Evolutionary conservation across 345 rosid species (phyloP).

Genomic region (Trapa bicornis): DNA sequence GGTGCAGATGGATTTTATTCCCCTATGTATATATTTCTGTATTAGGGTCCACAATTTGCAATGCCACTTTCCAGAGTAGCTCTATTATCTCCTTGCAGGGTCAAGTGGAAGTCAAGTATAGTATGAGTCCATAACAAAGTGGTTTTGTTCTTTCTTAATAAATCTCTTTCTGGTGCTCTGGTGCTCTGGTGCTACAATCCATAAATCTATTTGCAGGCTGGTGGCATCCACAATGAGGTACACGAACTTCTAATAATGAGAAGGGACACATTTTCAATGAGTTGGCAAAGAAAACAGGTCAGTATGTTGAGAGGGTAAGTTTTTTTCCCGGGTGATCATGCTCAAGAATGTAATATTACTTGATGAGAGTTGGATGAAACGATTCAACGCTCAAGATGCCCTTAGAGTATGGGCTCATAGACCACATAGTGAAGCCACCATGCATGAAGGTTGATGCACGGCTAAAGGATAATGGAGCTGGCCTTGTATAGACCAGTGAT

Average conservation of each 20-base stretch:
- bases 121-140: not conserved
- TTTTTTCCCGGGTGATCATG: not conserved
- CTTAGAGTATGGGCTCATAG: conserved; percentile 69
- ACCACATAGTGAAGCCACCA: conserved; percentile 56
- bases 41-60: conserved; percentile 55
- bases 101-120: conserved; percentile 79
- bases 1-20: not conserved
- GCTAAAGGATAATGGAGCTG: conserved; percentile 25
- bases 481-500: conserved; percentile 34
- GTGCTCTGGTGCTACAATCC: too few species aligned
- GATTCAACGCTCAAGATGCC: conserved; percentile 60
- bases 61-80: conserved; percentile 67
- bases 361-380: conserved; percentile 33
- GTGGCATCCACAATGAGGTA: conserved; percentile 64
- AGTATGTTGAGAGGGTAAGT: conserved; percentile 64
- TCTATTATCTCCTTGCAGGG: conserved; percentile 54
- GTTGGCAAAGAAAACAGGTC: conserved; percentile 70
- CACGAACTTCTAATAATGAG: conserved; percentile 66
- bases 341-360: not conserved
- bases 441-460: conserved; percentile 39
- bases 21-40: conserved; percentile 4
- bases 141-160: not conserved
- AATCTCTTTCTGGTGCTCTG: too few species aligned
- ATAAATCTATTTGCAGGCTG: conserved; percentile 13
- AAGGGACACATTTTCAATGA: conserved; percentile 58